Percentiles rank a stretch among this genome's conserved stretches.
Conservation (phyloP, 2,329 filamentous ascomycete species). For the Venturia oleaginea region DNA sequence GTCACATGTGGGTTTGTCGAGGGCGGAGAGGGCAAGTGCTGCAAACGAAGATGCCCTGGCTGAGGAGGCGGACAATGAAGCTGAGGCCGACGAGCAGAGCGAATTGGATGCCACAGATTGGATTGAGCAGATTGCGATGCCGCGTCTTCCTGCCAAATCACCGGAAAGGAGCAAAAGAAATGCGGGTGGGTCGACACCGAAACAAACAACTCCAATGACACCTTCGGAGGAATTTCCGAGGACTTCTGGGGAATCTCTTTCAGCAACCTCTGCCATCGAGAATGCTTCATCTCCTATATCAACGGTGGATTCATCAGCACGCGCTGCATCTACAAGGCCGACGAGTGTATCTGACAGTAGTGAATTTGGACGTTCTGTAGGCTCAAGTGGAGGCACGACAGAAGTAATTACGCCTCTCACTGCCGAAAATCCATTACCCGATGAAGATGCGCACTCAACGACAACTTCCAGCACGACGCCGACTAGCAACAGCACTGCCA, state of each 20-base stretch:
- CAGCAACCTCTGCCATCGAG: neutral
- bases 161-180: neutral
- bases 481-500: neutral
- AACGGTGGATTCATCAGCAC: slow-evolving; percentile 1
- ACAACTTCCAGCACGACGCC: slow-evolving; percentile 2
- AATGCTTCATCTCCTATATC: slow-evolving; percentile 11
- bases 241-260: neutral
- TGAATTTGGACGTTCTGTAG: neutral
- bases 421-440: neutral
- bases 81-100: neutral
- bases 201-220: neutral
- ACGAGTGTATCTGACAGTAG: slow-evolving; percentile 10
- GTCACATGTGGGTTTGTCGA: neutral
- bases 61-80: slow-evolving; percentile 7
- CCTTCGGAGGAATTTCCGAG: neutral
- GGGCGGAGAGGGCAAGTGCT: neutral
- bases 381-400: neutral
- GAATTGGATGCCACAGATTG: neutral
- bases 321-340: slow-evolving; percentile 5
- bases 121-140: neutral
- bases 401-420: slow-evolving; percentile 2
- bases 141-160: neutral
- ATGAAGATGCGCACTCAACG: neutral
- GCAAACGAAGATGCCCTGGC: neutral
- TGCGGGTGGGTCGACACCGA: neutral